phyloP scores from a whole-genome alignment of 2,329 filamentous ascomycete genomes.

The Pseudopithomyces maydicus region DNA sequence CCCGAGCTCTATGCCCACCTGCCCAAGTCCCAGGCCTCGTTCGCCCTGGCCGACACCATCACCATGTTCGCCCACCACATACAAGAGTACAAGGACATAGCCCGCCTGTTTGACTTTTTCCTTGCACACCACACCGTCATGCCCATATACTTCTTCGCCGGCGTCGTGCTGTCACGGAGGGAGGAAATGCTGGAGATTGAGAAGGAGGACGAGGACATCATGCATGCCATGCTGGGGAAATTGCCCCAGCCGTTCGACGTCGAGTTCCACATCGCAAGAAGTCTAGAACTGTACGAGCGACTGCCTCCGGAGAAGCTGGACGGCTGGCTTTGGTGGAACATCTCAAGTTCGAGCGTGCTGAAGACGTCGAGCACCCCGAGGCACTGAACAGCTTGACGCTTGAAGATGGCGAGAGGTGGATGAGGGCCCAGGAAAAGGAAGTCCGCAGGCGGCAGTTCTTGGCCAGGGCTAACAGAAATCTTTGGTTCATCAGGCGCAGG shows the following conservation, averaged over 20 bases:
- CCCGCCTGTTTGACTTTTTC: conserved; percentile 89
- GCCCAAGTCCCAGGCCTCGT: conserved; percentile 82
- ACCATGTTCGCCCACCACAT: conserved; percentile 98
- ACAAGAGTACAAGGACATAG: conserved; percentile 84
- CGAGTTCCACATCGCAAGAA: conserved; percentile 72
- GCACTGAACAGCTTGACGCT: conserved; percentile 62
- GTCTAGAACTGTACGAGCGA: conserved; percentile 65
- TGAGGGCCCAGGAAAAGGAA: conserved; percentile 73
- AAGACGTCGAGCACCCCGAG: conserved; percentile 73
- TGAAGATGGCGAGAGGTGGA: conserved; percentile 69
- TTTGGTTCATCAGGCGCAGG: conserved; percentile 44
- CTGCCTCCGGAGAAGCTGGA: conserved; percentile 75
- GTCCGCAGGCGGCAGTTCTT: conserved; percentile 68
- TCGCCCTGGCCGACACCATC: conserved; percentile 88
- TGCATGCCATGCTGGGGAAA: conserved; percentile 86
- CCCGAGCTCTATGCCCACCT: conserved; percentile 74
- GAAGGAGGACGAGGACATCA: conserved; percentile 78
- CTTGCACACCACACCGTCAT: conserved; percentile 87
- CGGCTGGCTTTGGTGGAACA: conserved; percentile 67
- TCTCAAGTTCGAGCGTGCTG: conserved; percentile 79
- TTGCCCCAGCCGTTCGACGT: conserved; percentile 81
- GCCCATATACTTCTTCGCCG: conserved; percentile 88
- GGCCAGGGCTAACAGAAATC: conserved; percentile 52
- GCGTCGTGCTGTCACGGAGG: conserved; percentile 72
- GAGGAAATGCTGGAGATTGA: conserved; percentile 86